Evolutionary conservation across 768 basidiomycete genomes (phyloP), one percentile per base, ranked within the genome.

Genomic region (Mycena galericulata): DNA sequence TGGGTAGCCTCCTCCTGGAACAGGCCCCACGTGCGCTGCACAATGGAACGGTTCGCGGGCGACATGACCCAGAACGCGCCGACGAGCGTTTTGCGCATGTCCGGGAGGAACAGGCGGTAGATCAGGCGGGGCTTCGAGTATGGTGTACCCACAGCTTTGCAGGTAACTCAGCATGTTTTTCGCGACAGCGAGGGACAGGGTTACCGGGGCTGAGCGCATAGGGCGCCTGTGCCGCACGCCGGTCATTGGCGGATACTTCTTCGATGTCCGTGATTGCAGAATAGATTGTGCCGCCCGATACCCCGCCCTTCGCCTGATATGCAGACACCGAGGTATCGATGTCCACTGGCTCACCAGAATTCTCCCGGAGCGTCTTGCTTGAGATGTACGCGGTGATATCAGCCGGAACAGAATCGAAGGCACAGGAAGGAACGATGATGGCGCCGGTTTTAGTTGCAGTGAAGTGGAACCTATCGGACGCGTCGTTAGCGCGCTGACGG

Each of bases 381-480:
- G 92, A 86, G 51, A 94, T 79, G 78, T 89, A 91, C 0, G 89
- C 87, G 14, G 87, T 78, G 47, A 92, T 76, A 75, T 98, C 95
- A 4, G 90, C 88, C 4, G 93, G 93, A 30, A 94, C 73, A 2
- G 92, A 94, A 76, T 95, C 93, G 67, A 93, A 85, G 2, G 91
- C 95, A 60, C 90, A 92, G 2, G 89, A 84, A 26, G 94, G 94
- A 22, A 98, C 85, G 70, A 98, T 91, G 69, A 94, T 86, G 7
- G 94, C 84, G 47, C 88, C 87, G 2, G 87, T 89, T 74, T 90
- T 88, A 12, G 85, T 88, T 0, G 96, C 96, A 14, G 84, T 76
- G 71, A 87, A 92, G 77, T 96, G 90, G 73, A 88, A 91, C 65
- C 92, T 95, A 65, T 20, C 30, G 22, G 41, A 53, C 18, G 27